Evolutionary conservation across 2,329 filamentous ascomycete genomes (phyloP).

Genomic region (Neobulgaria alba): DNA sequence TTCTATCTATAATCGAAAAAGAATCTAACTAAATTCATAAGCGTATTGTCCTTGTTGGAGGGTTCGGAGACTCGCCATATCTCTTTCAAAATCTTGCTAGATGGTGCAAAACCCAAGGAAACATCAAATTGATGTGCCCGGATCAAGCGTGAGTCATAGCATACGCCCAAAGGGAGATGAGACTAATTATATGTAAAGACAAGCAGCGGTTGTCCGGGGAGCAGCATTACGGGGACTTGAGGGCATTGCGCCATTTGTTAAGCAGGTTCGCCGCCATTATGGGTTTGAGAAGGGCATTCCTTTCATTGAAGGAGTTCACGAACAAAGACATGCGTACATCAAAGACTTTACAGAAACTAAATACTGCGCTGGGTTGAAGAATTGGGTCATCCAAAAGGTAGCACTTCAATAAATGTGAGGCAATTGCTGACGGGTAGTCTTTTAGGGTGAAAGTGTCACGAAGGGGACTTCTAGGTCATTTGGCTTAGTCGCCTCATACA

Average conservation of each 20-base stretch:
- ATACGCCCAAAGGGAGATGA: no score
- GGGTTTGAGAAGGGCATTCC: not conserved
- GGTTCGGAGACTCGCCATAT: constrained; percentile 10
- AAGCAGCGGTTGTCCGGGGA: constrained; percentile 17
- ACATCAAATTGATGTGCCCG: constrained; percentile 3
- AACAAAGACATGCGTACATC: not conserved
- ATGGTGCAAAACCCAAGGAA: not conserved
- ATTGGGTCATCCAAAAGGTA: not conserved
- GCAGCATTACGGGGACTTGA: constrained; percentile 16
- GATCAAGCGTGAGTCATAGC: constrained; percentile 2
- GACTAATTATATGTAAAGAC: no score
- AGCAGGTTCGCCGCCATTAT: not conserved
- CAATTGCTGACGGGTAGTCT: not conserved
- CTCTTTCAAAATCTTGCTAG: constrained; percentile 3
- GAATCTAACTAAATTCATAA: not conserved
- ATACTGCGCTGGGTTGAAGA: not conserved
- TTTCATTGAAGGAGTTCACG: not conserved
- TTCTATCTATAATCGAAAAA: not conserved
- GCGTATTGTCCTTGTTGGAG: constrained; percentile 13
- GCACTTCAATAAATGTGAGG: not conserved
- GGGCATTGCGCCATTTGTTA: constrained; percentile 6
- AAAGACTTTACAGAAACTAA: not conserved
- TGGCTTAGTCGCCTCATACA: not conserved
- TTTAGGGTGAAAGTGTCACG: not conserved
- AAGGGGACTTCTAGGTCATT: not conserved